Conservation (phyloP, 108 stramenopile species). For the Skeletonema menzelii region DNA sequence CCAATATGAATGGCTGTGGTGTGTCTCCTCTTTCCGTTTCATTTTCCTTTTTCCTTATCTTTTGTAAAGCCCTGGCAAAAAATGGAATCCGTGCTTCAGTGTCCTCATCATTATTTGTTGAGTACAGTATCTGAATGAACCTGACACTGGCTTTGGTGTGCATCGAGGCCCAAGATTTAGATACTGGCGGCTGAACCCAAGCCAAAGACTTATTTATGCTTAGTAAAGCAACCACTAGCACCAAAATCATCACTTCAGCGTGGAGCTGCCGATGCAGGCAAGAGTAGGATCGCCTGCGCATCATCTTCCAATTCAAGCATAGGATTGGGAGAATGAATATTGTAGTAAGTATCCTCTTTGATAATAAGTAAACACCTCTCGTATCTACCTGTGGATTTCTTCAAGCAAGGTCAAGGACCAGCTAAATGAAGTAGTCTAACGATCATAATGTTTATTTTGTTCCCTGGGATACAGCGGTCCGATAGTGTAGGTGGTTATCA, state of each 20-base stretch:
- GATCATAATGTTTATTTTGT: too few relatives aligned
- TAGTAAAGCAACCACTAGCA: background rate
- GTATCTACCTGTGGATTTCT: too few relatives aligned
- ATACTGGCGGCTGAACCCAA: background rate
- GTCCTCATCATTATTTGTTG: background rate
- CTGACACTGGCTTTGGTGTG: background rate
- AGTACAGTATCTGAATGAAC: background rate
- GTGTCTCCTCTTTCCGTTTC: background rate
- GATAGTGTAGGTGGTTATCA: constrained; percentile 86
- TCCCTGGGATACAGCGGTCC: constrained; percentile 51
- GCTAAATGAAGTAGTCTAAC: too few relatives aligned
- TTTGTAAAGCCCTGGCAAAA: constrained; percentile 4
- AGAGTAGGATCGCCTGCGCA: background rate
- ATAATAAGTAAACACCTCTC: too few relatives aligned
- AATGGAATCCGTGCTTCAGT: constrained; percentile 1
- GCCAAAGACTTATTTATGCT: background rate
- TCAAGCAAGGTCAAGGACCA: too few relatives aligned
- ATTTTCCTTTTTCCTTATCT: constrained; percentile 4
- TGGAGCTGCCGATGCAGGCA: background rate
- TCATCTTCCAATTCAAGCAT: background rate
- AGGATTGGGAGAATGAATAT: background rate
- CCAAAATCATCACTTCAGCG: background rate
- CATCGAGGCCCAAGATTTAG: background rate
- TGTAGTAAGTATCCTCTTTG: too few relatives aligned
- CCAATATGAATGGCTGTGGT: background rate